Evolutionary conservation across 768 basidiomycete genomes (phyloP).

Genomic region (Lyophyllum shimeji): DNA sequence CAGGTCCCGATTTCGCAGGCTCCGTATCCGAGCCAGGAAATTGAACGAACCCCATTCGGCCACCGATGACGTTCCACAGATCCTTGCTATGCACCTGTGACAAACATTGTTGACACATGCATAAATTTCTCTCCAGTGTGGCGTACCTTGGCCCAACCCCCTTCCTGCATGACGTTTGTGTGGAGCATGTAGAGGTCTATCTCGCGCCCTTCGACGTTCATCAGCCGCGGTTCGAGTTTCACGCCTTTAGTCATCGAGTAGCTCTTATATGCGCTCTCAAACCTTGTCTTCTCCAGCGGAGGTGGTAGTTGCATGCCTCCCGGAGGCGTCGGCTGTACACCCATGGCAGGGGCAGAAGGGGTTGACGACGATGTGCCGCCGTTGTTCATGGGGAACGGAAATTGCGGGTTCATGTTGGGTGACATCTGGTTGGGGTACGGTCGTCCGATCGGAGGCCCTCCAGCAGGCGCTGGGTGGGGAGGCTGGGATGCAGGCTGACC

Average conservation of each 20-base stretch:
- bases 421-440: conserved; percentile 32
- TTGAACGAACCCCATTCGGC: conserved; percentile 62
- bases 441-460: conserved; percentile 9
- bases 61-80: conserved; percentile 65
- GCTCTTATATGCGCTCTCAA: conserved; percentile 50
- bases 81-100: conserved; percentile 55
- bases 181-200: conserved; percentile 67
- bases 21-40: conserved; percentile 62
- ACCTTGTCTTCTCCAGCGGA: conserved; percentile 50
- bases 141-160: conserved; percentile 49
- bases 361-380: conserved; percentile 8
- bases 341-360: conserved; percentile 10
- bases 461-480: conserved; percentile 9
- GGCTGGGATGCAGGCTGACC: conserved; percentile 38
- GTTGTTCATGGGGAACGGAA: conserved; percentile 15
- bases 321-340: conserved; percentile 8
- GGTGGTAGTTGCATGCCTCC: conserved; percentile 24
- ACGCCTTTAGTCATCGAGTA: conserved; percentile 44
- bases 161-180: conserved; percentile 55
- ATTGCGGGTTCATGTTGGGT: conserved; percentile 30
- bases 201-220: conserved; percentile 50
- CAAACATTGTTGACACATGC: conserved; percentile 7
- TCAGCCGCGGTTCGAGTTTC: conserved; percentile 36
- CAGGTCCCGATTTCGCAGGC: conserved; percentile 63
- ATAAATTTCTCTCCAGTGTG: not conserved